A percentile compares a stretch with the other conserved stretches of the same genome.
Conservation (phyloP, 2,329 filamentous ascomycete genomes). For the Colletotrichum sp. region DNA sequence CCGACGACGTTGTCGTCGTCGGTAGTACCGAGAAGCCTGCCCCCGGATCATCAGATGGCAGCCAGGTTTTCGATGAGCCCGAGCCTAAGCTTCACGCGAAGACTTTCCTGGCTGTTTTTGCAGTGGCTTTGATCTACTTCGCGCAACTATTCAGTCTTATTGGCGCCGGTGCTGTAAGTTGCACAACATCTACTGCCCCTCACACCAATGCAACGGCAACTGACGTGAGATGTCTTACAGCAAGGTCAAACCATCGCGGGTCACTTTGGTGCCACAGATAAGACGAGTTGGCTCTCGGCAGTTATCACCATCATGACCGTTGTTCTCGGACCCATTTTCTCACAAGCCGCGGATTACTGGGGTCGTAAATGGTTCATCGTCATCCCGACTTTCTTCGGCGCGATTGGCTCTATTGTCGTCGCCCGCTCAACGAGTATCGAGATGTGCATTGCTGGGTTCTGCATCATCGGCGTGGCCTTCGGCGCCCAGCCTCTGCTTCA, state of each 20-base stretch:
- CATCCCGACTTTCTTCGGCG: constrained; percentile 34
- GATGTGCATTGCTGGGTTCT: constrained; percentile 42
- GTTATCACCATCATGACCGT: constrained; percentile 36
- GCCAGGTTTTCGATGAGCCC: background rate
- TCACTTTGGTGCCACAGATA: constrained; percentile 26
- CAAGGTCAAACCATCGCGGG: constrained; percentile 36
- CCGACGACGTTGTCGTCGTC: background rate
- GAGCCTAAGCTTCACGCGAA: constrained; percentile 33
- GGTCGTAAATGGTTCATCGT: constrained; percentile 47
- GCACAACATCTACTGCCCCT: background rate
- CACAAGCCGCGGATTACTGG: constrained; percentile 47
- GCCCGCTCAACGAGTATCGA: constrained; percentile 36
- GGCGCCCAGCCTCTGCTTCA: constrained; percentile 43
- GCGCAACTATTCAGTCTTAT: constrained; percentile 38
- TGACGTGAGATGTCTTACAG: constrained; percentile 23
- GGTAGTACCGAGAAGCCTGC: background rate
- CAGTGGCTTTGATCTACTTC: constrained; percentile 38
- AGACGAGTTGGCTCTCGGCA: constrained; percentile 38
- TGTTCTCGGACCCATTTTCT: constrained; percentile 32
- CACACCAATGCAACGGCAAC: no score
- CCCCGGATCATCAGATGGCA: background rate
- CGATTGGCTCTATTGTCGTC: constrained; percentile 39
- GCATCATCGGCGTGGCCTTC: constrained; percentile 37
- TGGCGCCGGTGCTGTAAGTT: constrained; percentile 37
- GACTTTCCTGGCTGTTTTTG: constrained; percentile 38